Base-by-base conservation (phyloP, 1,284 basidiomycete species). In the Neonothopanus nambi region DNA sequence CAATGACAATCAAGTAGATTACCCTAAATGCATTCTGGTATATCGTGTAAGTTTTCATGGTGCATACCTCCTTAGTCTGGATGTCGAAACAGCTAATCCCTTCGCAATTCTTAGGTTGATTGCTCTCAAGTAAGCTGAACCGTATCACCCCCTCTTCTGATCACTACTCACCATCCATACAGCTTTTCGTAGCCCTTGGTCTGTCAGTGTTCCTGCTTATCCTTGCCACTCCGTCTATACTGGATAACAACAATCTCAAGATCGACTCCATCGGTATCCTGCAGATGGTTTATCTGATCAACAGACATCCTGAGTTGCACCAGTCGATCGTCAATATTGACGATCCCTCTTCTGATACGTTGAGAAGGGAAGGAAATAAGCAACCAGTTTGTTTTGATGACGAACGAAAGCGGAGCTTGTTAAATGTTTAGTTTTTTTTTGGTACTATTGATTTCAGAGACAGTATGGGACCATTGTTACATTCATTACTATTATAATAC, bases 221-320 rank as follows among this genome's bases (percentile, higher is more conserved):
- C 26, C 39, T 54, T 7, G 52, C 35, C 15, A 24, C 24, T 5
- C 52, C 47, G 12, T 30, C 41, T 2, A 30, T 54, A 4, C 11
- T 49, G 4, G 41, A 54, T 23, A 44, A 49, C 7, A 54, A 54
- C 24, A 40, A 28, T 17, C 23, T 49, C 20, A 35, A 43, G 7
- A 44, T 54, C n/a, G 52, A 54, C 30, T 54, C 52, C 3, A 33
- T 45, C 3, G 52, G 52, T 11, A 44, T 54, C n/a, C 45, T 54
- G 23, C 52, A 54, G 41, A 49, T 54, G 52, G 30, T 54, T 17
- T 54, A 47, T 39, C 40, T 54, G n/a, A 18, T 41, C 5, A 38
- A 44, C 15, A 21, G 43, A n/a, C 52, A 54, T 28, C 38, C 39
- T 4, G 52, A 48, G 18, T 15, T 42, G 11, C 52, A 54, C 13